These are phyloP conservation scores for Chlorella sp. DNA, from an alignment of 139 green algal species.

Conservation along the genomic window DNA sequence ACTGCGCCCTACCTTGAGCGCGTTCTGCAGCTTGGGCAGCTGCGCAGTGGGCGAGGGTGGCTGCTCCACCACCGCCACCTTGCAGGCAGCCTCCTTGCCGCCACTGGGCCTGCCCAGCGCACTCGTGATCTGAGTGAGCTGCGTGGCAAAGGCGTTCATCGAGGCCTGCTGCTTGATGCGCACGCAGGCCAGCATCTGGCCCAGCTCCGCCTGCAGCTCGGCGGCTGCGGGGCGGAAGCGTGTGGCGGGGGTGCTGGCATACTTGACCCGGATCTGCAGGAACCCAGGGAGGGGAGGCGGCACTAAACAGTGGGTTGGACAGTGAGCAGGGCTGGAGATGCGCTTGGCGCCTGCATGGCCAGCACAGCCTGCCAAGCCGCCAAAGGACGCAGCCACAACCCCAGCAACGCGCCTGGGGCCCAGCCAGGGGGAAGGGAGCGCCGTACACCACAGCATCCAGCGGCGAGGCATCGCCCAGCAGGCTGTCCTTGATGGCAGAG, in stretches of 20 bases:
- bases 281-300: too few relatives aligned
- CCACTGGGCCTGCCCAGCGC: background rate
- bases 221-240: slow-evolving; percentile 6
- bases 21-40: slow-evolving; percentile 24
- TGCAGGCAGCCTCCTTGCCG: background rate
- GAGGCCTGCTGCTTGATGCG: slow-evolving; percentile 55
- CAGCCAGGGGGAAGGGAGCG: background rate
- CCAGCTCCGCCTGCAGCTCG: slow-evolving; percentile 50
- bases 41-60: background rate
- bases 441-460: background rate
- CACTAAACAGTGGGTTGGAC: too few relatives aligned
- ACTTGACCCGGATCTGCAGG: too few relatives aligned
- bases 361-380: too few relatives aligned
- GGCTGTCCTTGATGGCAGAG: background rate
- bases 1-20: slow-evolving; percentile 24
- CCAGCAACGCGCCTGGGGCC: slow-evolving; percentile 8
- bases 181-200: slow-evolving; percentile 59
- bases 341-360: too few relatives aligned
- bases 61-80: background rate
- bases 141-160: slow-evolving; percentile 54
- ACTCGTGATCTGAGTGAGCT: slow-evolving; percentile 55
- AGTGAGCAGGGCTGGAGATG: too few relatives aligned
- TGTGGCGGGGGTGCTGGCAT: background rate
- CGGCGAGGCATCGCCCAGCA: background rate
- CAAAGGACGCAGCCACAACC: too few relatives aligned